Percentiles rank a stretch among this genome's conserved stretches.
phyloP scores from a whole-genome alignment of 352 stramenopile genomes.

The Phytopythium aichiense region DNA sequence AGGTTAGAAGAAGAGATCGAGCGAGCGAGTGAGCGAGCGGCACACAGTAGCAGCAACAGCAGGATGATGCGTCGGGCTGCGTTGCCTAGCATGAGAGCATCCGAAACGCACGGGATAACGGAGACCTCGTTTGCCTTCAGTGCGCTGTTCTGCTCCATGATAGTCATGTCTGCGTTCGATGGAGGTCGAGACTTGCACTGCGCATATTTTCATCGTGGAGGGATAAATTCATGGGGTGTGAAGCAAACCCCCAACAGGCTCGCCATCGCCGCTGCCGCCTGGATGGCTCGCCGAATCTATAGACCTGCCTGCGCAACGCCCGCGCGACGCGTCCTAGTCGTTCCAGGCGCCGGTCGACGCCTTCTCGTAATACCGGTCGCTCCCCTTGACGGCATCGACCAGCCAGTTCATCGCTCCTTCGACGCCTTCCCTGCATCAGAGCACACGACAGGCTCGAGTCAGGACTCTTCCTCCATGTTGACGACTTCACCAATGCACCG shows the following conservation, averaged over 20 bases:
- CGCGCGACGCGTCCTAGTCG: slow-evolving; percentile 10
- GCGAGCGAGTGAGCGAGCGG: too few species aligned
- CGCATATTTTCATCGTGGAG: not conserved
- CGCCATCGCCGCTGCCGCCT: too few species aligned
- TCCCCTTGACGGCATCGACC: slow-evolving; percentile 63
- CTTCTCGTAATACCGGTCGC: slow-evolving; percentile 65
- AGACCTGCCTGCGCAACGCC: not conserved
- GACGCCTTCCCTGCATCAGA: slow-evolving; percentile 45
- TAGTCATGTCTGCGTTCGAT: not conserved
- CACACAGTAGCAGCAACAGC: not conserved
- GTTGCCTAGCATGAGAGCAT: not conserved
- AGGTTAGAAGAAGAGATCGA: not conserved
- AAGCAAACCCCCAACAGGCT: not conserved
- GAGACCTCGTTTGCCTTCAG: not conserved
- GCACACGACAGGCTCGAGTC: not conserved
- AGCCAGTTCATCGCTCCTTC: slow-evolving; percentile 71
- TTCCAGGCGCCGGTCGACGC: slow-evolving; percentile 12
- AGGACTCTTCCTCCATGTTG: not conserved
- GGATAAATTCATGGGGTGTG: not conserved
- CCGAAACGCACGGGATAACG: not conserved
- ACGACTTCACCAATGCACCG: not conserved
- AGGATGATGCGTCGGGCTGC: not conserved
- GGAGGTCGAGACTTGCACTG: not conserved
- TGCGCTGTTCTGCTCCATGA: not conserved
- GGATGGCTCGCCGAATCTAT: slow-evolving; percentile 1